Conservation (phyloP, 345 rosid genomes). For the Eucalyptus tenuipes region DNA sequence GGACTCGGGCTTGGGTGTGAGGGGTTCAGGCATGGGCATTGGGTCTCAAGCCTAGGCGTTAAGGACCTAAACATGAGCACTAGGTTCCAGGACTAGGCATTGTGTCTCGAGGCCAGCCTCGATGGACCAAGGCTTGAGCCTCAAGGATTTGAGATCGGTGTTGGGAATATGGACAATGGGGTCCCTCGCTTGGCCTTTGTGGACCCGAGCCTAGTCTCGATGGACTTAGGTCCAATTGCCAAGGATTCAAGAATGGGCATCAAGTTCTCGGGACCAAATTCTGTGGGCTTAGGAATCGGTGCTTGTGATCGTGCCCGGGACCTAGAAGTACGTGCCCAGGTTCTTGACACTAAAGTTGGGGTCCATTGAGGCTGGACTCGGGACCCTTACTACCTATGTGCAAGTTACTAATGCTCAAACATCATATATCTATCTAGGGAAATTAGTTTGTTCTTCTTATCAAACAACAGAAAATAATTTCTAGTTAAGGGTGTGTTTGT, state of each 20-base stretch:
- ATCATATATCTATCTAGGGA: neutral
- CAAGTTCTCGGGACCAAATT: neutral
- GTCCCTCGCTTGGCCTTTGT: neutral
- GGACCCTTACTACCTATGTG: neutral
- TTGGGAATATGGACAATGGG: accelerated
- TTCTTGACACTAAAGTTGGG: neutral
- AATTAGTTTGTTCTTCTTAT: neutral
- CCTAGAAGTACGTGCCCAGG: accelerated
- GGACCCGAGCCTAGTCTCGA: neutral
- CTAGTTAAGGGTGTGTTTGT: too few relatives aligned
- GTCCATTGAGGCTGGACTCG: accelerated
- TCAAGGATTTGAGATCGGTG: neutral
- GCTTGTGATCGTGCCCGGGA: accelerated
- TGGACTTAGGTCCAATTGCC: neutral
- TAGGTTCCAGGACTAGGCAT: accelerated
- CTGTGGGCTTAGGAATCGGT: accelerated
- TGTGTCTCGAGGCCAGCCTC: accelerated
- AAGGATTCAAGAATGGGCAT: accelerated
- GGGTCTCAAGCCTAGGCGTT: accelerated
- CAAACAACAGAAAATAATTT: too few relatives aligned
- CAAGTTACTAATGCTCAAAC: neutral
- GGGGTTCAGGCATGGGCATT: neutral
- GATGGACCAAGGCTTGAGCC: neutral
- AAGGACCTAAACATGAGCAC: neutral
- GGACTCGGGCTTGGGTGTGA: accelerated